A percentile compares a stretch with the other conserved stretches of the same genome.
phyloP scores from a whole-genome alignment of 129 eudicot species.

The Logfia minima region DNA sequence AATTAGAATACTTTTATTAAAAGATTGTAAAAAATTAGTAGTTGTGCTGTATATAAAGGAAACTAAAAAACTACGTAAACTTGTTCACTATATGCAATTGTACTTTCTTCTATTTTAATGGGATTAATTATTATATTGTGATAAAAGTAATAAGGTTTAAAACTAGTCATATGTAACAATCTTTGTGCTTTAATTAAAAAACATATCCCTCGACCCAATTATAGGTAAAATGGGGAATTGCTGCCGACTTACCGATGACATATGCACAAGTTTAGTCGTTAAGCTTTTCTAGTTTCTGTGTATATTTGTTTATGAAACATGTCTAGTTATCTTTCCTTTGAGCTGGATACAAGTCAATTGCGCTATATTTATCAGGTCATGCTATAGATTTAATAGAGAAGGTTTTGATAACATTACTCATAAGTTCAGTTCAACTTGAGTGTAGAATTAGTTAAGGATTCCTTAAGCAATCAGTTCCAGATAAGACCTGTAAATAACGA shows the following conservation, averaged over 20 bases:
- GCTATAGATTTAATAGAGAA: background rate
- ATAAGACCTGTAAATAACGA: background rate
- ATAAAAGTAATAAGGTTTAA: background rate
- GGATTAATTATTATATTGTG: background rate
- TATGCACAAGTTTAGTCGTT: background rate
- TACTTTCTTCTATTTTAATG: too few relatives aligned
- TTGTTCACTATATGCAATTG: too few relatives aligned
- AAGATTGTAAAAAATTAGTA: background rate
- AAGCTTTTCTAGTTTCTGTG: conserved; percentile 3
- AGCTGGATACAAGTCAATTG: conserved; percentile 7
- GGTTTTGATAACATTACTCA: too few relatives aligned
- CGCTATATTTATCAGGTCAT: conserved; percentile 8
- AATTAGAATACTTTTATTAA: too few relatives aligned
- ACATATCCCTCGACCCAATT: too few relatives aligned
- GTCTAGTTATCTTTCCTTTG: conserved; percentile 10
- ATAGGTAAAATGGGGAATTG: conserved; percentile 4
- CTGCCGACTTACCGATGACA: background rate
- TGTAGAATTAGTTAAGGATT: background rate
- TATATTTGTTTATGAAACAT: background rate
- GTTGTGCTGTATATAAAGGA: background rate
- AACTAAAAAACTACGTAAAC: background rate
- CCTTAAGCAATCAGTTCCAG: background rate
- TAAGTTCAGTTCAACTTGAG: background rate
- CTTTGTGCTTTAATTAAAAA: background rate
- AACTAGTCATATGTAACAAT: background rate